phyloP scores from a whole-genome alignment of 1,284 basidiomycete species.

The Amylostereum chailletii region DNA sequence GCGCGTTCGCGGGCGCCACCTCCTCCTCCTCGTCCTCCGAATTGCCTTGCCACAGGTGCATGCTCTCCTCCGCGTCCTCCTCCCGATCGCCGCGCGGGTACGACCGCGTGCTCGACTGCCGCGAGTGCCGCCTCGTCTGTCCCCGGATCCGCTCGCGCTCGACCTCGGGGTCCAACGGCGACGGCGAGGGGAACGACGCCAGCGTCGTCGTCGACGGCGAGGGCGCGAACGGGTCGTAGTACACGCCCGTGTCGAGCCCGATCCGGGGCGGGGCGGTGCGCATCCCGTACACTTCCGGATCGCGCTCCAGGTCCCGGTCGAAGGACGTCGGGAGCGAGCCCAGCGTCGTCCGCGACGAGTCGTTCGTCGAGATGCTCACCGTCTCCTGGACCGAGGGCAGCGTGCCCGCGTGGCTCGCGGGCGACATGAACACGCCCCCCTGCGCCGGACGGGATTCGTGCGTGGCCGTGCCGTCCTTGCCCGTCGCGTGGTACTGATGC shows the following conservation, averaged over 20 bases:
- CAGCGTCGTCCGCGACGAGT: not conserved
- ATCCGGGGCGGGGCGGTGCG: conserved; percentile 25
- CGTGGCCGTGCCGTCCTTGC: conserved; percentile 32
- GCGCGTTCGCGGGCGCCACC: conserved; percentile 3
- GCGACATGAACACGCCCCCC: not conserved
- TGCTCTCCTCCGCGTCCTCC: conserved; percentile 32
- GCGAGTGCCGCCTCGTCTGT: conserved; percentile 13
- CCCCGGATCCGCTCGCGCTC: conserved; percentile 11
- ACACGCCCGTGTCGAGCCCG: conserved; percentile 9
- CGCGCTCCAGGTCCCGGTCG: conserved; percentile 4
- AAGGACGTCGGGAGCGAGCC: not conserved
- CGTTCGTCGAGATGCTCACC: not conserved
- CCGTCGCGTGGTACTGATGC: conserved; percentile 52
- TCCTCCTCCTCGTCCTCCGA: conserved; percentile 11
- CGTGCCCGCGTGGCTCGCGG: not conserved
- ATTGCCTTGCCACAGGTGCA: conserved; percentile 23
- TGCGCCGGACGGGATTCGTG: conserved; percentile 42
- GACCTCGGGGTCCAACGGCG: conserved; percentile 8
- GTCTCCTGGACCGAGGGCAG: not conserved
- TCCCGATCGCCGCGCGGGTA: conserved; percentile 24
- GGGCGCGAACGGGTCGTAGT: conserved; percentile 22
- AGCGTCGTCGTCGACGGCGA: conserved; percentile 22
- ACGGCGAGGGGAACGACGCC: conserved; percentile 18
- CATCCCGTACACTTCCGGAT: conserved; percentile 10
- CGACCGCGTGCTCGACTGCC: conserved; percentile 17